phyloP scores from a whole-genome alignment of 441 rosid genomes.

The Pelargonium myrrhifolium region DNA sequence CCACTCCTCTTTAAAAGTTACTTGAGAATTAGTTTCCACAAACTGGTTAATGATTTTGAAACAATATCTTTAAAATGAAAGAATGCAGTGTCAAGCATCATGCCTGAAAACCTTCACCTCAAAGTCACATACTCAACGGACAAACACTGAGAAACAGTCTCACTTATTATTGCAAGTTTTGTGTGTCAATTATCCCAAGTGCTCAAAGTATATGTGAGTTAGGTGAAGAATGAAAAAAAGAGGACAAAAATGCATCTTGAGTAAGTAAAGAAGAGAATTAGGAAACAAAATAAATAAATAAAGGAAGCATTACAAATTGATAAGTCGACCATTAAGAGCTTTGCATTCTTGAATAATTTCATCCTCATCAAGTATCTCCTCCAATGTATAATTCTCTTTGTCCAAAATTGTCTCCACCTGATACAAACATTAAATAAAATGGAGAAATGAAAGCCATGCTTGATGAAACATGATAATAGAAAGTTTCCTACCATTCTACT shows the following conservation, averaged over 20 bases:
- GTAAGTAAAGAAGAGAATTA: background rate
- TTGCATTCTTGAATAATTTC: conserved; percentile 98
- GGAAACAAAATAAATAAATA: background rate
- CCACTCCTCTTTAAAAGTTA: background rate
- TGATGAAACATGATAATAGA: background rate
- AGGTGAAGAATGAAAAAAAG: background rate
- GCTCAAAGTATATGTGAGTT: background rate
- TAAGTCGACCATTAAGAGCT: conserved; percentile 75
- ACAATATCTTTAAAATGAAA: too few species aligned
- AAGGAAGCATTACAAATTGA: conserved; percentile 57
- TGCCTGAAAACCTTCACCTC: too few species aligned
- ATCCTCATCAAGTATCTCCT: conserved; percentile 94
- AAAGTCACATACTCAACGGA: too few species aligned
- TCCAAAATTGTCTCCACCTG: conserved; percentile 93
- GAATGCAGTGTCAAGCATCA: too few species aligned
- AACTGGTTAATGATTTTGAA: too few species aligned
- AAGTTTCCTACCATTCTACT: background rate
- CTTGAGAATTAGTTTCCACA: too few species aligned
- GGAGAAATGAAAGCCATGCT: background rate
- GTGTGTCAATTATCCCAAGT: background rate
- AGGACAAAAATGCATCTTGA: background rate
- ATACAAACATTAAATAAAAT: background rate
- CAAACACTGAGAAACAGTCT: too few species aligned
- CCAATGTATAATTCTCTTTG: conserved; percentile 68
- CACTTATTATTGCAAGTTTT: too few species aligned